Base-by-base conservation (phyloP, 1,139 yeast genomes). In the Insectozyma bohioensis region DNA sequence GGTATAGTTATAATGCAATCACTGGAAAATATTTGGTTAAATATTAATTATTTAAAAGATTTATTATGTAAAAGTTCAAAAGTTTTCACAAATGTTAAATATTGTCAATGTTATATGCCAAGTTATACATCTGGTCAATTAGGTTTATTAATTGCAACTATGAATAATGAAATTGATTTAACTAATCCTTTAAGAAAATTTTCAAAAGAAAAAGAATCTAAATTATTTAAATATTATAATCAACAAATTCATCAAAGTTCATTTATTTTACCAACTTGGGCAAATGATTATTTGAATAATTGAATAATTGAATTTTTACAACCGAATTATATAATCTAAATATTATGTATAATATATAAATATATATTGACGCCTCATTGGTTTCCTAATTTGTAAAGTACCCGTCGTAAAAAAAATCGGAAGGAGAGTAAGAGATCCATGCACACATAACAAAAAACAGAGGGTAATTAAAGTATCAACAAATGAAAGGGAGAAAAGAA, bases 71-170 rank as follows among this genome's bases (percentile, higher is more conserved):
- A 81, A 35, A 86, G 92, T 44, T 57, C 65, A 32, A 54, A 63
- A 22, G 95, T 90, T n/a, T 92, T 92, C 63, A 73, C 80, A 14
- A 78, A 75, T 40, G 95, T 83, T n/a, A 73, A 75, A 46, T 85
- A 86, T 57, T 75, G 87, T 41, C 86, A 86, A 57, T 83, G 95
- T 47, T 85, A 92, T 49, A 92, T 90, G 61, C 98, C 98, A 31
- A 82, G 94, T 11, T 90, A 90, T 58, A 90, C 98, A n/a, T 82
- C 95, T 6, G 98, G 98, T 20, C 97, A 88, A 61, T 73, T 92
- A 43, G 97, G 97, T 1, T 71, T 92, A 42, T 74, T 92, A 64
- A 76, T 90, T 25, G 90, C 95, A 46, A 73, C 85, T 41, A 85
- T 83, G 55, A 77, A 81, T 48, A 47, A 63, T 1, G 36, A 54